Conservation (phyloP, 805 yeast species). For the Candida multigemmis region DNA sequence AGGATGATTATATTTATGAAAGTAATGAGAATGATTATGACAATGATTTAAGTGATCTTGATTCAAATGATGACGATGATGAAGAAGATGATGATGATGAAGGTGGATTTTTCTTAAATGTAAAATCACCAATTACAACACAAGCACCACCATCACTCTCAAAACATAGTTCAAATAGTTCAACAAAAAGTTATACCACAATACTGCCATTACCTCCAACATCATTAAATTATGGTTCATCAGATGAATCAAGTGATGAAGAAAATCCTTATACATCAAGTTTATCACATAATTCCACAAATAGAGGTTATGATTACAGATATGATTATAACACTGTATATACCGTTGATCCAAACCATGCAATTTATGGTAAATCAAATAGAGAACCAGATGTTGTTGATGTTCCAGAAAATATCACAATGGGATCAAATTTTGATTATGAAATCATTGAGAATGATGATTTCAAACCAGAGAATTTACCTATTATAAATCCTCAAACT, state of each 20-base stretch:
- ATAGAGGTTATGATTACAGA: slow-evolving; percentile 69
- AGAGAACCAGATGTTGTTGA: slow-evolving; percentile 31
- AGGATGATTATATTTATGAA: slow-evolving; percentile 7
- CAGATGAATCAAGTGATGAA: slow-evolving; percentile 54
- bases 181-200: slow-evolving; percentile 33
- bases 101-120: slow-evolving; percentile 61
- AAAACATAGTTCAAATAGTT: slow-evolving; percentile 16
- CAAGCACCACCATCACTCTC: slow-evolving; percentile 5
- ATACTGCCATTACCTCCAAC: slow-evolving; percentile 84
- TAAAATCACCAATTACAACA: slow-evolving; percentile 31
- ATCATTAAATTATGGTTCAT: slow-evolving; percentile 65
- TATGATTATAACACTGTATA: slow-evolving; percentile 78
- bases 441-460: slow-evolving; percentile 22
- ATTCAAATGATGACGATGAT: slow-evolving; percentile 20
- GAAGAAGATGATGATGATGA: slow-evolving; percentile 48
- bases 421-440: slow-evolving; percentile 31
- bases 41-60: slow-evolving; percentile 13
- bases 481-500: slow-evolving; percentile 14
- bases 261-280: slow-evolving; percentile 43
- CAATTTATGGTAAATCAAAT: slow-evolving; percentile 24
- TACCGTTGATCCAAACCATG: slow-evolving; percentile 39
- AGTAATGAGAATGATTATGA: slow-evolving; percentile 5
- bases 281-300: slow-evolving; percentile 64
- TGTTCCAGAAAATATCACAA: slow-evolving; percentile 35
- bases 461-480: slow-evolving; percentile 9